Evolutionary conservation across 139 green algal species (phyloP), one percentile per base, ranked within the genome.

Genomic region (Coccomyxa sp.): DNA sequence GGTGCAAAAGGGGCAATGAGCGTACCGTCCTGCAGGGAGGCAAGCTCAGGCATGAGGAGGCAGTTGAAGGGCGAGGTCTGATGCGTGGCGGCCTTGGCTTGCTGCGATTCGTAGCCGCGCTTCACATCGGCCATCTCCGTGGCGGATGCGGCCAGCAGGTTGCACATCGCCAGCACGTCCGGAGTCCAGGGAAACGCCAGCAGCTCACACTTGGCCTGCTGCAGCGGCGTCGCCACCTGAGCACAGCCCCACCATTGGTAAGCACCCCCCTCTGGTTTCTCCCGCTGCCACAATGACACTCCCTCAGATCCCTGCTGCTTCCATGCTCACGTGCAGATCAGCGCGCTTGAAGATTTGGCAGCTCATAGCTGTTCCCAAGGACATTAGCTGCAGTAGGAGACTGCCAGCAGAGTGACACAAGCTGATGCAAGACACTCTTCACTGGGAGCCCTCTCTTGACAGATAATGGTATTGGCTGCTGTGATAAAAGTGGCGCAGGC

Each of bases 151-250:
- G 71, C 71, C 21, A 77, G 71, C 71, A 77, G 71, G 71, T 77
- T 77, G 71, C 71, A 77, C 71, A 77, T 77, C 1, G 71, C 71
- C 71, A 77, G 71, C 71, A 77, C 71, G 12, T 77, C 71, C 27
- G 71, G 71, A 25, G 71, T 77, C 71, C 71, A 77, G 17, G 71
- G 71, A n/a, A 77, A 77, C n/a, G 71, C 71, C 71, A 77, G 71
- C 27, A 77, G 71, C 71, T 77, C 71, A 10, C 71, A 77, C 71
- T 38, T 25, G 27, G 71, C 71, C 71, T 77, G 71, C 71, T 77
- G 71, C 71, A 77, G 71, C 21, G 71, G 71, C 71, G 71, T 77
- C 27, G 71, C 71, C n/a, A 77, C 71, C 71, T 77, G 71, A 12
- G 71, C 71, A 25, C 21, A 23, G 1, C 63, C 38, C 38, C 38